Conservation (phyloP, 371 early-diverging fungal genomes). For the Sporodiniella umbellata region DNA sequence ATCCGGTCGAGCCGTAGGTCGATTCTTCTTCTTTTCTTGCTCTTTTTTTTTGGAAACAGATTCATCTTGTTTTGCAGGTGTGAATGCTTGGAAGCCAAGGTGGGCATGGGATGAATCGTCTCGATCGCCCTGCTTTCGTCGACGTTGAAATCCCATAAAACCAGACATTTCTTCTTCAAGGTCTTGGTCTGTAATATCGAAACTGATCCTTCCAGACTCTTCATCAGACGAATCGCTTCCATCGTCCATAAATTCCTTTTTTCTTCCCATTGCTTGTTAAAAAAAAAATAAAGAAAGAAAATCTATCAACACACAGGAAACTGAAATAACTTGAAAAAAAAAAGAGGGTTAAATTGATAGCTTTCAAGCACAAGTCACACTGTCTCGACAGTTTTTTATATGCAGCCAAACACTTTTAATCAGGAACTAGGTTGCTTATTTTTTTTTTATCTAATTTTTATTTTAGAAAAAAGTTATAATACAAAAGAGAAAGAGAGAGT, state of each 20-base stretch:
- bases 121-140: conserved; percentile 28
- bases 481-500: too few species aligned
- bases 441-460: too few species aligned
- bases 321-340: too few species aligned
- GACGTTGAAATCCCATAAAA: conserved; percentile 28
- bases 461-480: too few species aligned
- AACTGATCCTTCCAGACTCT: conserved; percentile 37
- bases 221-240: conserved; percentile 48
- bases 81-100: conserved; percentile 6
- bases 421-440: too few species aligned
- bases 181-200: conserved; percentile 42
- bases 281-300: too few species aligned
- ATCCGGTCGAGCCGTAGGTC: conserved; percentile 32
- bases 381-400: too few species aligned
- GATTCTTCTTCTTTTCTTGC: neutral
- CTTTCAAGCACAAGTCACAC: too few species aligned
- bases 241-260: conserved; percentile 44
- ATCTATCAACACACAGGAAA: too few species aligned
- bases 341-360: too few species aligned
- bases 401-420: too few species aligned
- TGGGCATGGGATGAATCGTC: conserved; percentile 15
- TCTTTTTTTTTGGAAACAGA: neutral
- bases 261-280: conserved; percentile 28
- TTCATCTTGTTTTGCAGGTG: conserved; percentile 12
- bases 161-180: conserved; percentile 40